These are phyloP conservation scores for Geranomyces variabilis DNA, from an alignment of 192 early-diverging fungal species.

Conservation along the genomic window DNA sequence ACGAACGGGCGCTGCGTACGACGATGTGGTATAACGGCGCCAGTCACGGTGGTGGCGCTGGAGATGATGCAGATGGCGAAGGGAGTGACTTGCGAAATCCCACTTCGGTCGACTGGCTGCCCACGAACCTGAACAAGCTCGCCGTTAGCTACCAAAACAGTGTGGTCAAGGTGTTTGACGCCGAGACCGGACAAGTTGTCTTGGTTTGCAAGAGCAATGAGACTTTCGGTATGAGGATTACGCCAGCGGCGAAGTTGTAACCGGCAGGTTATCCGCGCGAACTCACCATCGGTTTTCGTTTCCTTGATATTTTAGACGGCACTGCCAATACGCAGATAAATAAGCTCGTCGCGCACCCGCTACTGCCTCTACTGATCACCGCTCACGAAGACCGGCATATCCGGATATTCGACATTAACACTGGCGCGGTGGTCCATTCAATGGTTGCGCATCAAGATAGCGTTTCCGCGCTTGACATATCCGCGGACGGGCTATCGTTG, in stretches of 20 bases:
- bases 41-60: not conserved
- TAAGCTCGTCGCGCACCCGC: conserved; percentile 71
- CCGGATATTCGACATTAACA: conserved; percentile 74
- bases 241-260: not conserved
- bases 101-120: conserved; percentile 72
- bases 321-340: conserved; percentile 76
- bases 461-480: conserved; percentile 68
- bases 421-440: conserved; percentile 60
- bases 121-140: conserved; percentile 58
- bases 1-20: conserved; percentile 30
- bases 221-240: conserved; percentile 65
- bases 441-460: conserved; percentile 71
- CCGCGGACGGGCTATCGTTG: conserved; percentile 62
- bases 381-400: conserved; percentile 78
- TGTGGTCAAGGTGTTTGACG: conserved; percentile 72
- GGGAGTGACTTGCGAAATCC: conserved; percentile 42
- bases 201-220: conserved; percentile 59
- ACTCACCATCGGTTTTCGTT: not conserved
- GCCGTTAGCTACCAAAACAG: conserved; percentile 69
- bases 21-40: conserved; percentile 46
- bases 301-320: conserved; percentile 51
- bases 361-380: conserved; percentile 69
- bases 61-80: not conserved
- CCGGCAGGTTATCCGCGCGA: not conserved
- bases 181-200: conserved; percentile 69